Evolutionary conservation across 1,139 yeast species (phyloP), one percentile per base, ranked within the genome.

Genomic region (Saccharomyces hybrid): DNA sequence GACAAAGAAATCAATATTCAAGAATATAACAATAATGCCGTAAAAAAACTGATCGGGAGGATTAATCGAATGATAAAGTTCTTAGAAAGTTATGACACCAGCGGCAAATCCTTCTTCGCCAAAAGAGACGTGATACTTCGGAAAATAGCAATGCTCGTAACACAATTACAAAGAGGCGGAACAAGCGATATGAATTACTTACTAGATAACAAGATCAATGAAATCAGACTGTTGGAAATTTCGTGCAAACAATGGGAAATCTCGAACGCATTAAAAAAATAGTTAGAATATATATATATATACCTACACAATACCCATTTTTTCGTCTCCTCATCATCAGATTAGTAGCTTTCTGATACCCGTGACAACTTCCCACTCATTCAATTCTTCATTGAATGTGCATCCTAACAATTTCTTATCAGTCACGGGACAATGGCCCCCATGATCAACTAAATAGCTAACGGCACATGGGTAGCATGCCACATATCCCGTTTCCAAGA

Each of bases 401-500:
- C 97, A 89, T 3, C 90, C 89, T 48, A 90, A 70, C 48, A 93
- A 73, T 60, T 77, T 79, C 56, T 78, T 82, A 0, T 93, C 89
- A 0, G 97, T 88, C 0, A 88, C 79, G 0, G 99, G 98, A 68
- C 99, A 93, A 57, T 84, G 75, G 1, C 95, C 96, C 14, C 88
- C 89, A 50, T 78, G 76, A 46, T 69, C 61, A 49, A 70, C 66
- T 52, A 91, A 75, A 64, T 82, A 81, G 54, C 81, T 79, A 65
- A 82, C 82, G 23, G 91, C 89, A 70, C 99, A 93, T 13, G 89
- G 81, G 68, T 91, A 91, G 70, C 97, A 91, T 62, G 87, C 88
- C 0, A 90, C 96, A 59, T 83, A 83, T 0, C 99, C 99, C 0
- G 98, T 89, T 66, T 91, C 98, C 47, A 91, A 81, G 4, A 87